Evolutionary conservation across 208 protist species (phyloP).

Genomic region (Trypanosoma brucei): DNA sequence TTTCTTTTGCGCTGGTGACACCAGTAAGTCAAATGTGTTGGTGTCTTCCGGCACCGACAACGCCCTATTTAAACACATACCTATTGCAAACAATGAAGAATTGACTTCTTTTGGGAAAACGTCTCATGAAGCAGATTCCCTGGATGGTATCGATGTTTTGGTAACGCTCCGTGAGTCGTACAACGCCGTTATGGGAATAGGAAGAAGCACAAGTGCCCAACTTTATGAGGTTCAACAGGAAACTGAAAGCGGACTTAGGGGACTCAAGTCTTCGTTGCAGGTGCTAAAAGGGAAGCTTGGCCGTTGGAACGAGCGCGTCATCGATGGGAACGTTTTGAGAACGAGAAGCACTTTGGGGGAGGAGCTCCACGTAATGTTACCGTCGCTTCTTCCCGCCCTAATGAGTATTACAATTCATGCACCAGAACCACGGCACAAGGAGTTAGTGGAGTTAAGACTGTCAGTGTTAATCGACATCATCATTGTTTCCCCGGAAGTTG

Average conservation of each 20-base stretch:
- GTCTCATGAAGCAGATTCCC: conserved; percentile 29
- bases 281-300: conserved; percentile 19
- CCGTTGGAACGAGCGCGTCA: conserved; percentile 11
- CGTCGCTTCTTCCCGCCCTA: conserved; percentile 43
- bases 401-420: conserved; percentile 57
- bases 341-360: conserved; percentile 23
- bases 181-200: conserved; percentile 57
- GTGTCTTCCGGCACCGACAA: not conserved
- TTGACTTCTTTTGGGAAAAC: conserved; percentile 41
- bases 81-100: conserved; percentile 10
- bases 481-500: conserved; percentile 37
- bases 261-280: conserved; percentile 29
- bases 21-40: not conserved
- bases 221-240: conserved; percentile 57
- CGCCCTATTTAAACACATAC: not conserved
- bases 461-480: conserved; percentile 47
- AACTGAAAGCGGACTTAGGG: conserved; percentile 46
- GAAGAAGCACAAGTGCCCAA: conserved; percentile 52
- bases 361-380: conserved; percentile 39
- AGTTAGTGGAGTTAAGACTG: conserved; percentile 36
- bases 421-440: conserved; percentile 41
- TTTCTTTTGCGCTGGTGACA: conserved; percentile 14
- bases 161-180: conserved; percentile 53
- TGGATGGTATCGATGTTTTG: conserved; percentile 39
- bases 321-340: conserved; percentile 10